Percentiles rank a stretch among this genome's conserved stretches.
Conservation (phyloP, 192 early-diverging fungal genomes). For the Coemansia sp. region DNA sequence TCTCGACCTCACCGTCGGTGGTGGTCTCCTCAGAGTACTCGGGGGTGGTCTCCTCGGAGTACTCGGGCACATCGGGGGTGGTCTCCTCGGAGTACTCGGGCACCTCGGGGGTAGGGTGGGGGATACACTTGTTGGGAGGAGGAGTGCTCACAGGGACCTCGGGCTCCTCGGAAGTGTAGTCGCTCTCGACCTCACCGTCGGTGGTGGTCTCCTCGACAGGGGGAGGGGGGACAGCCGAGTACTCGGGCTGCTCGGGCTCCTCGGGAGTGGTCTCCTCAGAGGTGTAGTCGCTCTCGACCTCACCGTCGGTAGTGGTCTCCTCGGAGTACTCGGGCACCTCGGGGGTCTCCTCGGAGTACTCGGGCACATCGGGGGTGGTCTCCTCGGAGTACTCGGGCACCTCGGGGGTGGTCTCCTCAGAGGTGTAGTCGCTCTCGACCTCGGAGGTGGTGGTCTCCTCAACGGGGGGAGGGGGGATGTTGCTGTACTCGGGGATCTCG, state of each 20-base stretch:
- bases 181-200: background rate
- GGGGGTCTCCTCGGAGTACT: background rate
- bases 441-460: constrained; percentile 8
- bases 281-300: constrained; percentile 8
- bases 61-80: background rate
- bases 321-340: background rate
- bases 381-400: background rate
- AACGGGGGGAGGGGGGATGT: constrained; percentile 2
- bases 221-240: background rate
- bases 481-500: background rate
- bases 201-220: background rate
- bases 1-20: background rate
- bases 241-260: background rate
- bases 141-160: no score
- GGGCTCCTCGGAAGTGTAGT: background rate
- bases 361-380: background rate
- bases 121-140: background rate
- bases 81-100: background rate
- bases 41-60: constrained; percentile 5
- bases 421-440: background rate
- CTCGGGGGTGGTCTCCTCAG: constrained; percentile 2
- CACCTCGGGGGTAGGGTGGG: constrained; percentile 5
- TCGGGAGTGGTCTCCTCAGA: background rate
- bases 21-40: constrained; percentile 1
- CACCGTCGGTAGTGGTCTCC: background rate